Evolutionary conservation across 2,329 filamentous ascomycete species (phyloP).

Genomic region (Graphiopsis chlorocephala): DNA sequence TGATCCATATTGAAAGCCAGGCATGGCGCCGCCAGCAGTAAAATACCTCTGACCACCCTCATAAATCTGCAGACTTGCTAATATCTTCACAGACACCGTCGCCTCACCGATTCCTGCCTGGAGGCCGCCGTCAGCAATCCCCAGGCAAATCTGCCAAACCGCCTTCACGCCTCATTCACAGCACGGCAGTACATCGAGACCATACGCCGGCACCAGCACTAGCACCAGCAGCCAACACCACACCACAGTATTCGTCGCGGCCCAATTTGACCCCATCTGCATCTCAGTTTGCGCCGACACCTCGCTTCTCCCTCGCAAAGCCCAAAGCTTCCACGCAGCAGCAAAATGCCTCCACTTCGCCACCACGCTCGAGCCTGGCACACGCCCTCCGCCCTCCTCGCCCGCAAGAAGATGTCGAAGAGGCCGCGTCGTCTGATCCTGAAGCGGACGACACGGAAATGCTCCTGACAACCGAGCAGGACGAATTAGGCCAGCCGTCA

Average conservation of each 20-base stretch:
- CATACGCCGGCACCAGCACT: conserved; percentile 9
- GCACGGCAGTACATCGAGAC: conserved; percentile 13
- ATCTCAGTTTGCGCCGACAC: conserved; percentile 29
- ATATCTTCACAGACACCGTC: conserved; percentile 25
- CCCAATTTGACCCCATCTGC: background rate
- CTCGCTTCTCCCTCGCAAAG: conserved; percentile 25
- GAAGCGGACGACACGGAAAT: conserved; percentile 29
- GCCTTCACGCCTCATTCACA: conserved; percentile 11
- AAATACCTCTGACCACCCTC: background rate
- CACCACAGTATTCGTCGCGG: background rate
- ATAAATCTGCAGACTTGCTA: background rate
- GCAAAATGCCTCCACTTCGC: conserved; percentile 10
- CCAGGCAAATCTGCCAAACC: conserved; percentile 21
- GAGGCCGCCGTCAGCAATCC: conserved; percentile 17
- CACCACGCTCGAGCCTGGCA: conserved; percentile 18
- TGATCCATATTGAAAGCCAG: background rate
- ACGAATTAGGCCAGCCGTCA: conserved; percentile 7
- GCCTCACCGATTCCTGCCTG: conserved; percentile 28
- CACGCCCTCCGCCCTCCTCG: conserved; percentile 19
- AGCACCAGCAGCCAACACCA: background rate
- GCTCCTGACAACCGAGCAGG: conserved; percentile 22
- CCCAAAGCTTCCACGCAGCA: background rate
- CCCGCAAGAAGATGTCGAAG: conserved; percentile 29
- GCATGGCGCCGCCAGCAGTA: conserved; percentile 1
- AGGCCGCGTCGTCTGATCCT: conserved; percentile 17